Base-by-base conservation (phyloP, 176 grass and related monocot species). In the Carex kokanica region DNA sequence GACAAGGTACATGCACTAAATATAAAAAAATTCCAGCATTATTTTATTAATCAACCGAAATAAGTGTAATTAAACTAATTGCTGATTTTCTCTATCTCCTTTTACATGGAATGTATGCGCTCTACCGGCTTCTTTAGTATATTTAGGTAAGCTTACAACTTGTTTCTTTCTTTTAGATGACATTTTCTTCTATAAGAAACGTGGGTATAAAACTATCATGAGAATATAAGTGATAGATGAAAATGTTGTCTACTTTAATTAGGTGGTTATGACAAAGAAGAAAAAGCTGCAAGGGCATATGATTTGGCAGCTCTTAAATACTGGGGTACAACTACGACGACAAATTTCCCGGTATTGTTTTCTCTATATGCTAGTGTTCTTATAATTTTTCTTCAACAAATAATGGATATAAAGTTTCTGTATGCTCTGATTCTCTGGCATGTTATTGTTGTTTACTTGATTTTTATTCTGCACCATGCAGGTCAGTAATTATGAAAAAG, bases 231-330 rank as follows among this genome's bases (percentile, higher is more conserved):
- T 52, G 24, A 16, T 54, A n/a, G 40, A 49, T 27, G 38, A 45
- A 64, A 32, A 43, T 11, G 3, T 67, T 66, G 21, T 23, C 18
- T 82, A 2, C 5, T 53, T 63, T 38, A 34, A 34, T 34, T 51
- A 88, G 87, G 87, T 57, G 87, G 87, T 55, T 85, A 85, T 75
- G 87, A 88, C 78, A 75, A 85, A 80, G 87, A 88, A 27, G 82
- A 85, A 59, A 88, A 88, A 56, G 87, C 87, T 34, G 87, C 87
- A 0, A 85, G 87, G 57, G 73, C 87, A 24, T 88, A 88, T 64
- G 87, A 88, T 40, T 85, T 88, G 62, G 87, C 87, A 23, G 87
- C 87, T 64, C 53, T 88, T n/a, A 88, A 88, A 55, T 88, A 88
- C 63, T 88, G 87, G 87, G 87, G 87, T 40, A 58, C 83, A 68